Base-by-base conservation (phyloP, 352 stramenopile species). In the Pythium sp. region DNA sequence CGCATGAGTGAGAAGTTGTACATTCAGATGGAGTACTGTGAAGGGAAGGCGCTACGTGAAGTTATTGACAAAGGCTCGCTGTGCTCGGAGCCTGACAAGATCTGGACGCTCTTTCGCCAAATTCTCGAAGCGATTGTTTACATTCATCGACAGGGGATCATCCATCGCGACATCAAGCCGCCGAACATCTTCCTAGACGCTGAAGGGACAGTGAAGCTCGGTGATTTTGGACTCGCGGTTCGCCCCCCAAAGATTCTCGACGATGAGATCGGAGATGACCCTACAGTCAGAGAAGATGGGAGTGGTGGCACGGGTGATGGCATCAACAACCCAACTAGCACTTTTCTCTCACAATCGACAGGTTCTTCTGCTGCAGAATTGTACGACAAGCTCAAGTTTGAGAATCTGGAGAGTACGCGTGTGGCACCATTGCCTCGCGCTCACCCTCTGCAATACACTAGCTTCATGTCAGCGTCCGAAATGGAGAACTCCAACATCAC, bases 1-100 rank as follows among this genome's bases (percentile, higher is more conserved):
- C 79, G 83, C 49, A 80, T 77, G 58, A 80, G 81, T 41, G 89
- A 96, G 65, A 90, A 84, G 67, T 74, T 98, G 62, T 97, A 94
- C 69, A 97, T 97, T 68, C 91, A 98, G 75, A 99, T 99, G 96
- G 93, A 99, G 75, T 99, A 95, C 71, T 99, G 97, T 58, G 83
- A 96, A 55, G 81, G 89, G 9, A 98, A 96, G 58, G 97, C 95
- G 30, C 78, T 99, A 41, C 80, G 94, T 62, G 92, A 98, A 53
- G 83, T 99, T 41, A 98, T 99, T 66, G 95, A 99, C 71, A 90
- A 98, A 56, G 83, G 82, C 18, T 72, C 73, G 0, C 72, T 98
- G 30, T 93, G 77, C 64, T 81, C 90, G 74, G 78, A 94, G n/a
- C 77, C 82, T 2, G 86, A 95, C 65, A 94, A 96, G 66, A 94